These are phyloP conservation scores for Echites panduratus DNA, from an alignment of 257 asterid species.

Conservation along the genomic window DNA sequence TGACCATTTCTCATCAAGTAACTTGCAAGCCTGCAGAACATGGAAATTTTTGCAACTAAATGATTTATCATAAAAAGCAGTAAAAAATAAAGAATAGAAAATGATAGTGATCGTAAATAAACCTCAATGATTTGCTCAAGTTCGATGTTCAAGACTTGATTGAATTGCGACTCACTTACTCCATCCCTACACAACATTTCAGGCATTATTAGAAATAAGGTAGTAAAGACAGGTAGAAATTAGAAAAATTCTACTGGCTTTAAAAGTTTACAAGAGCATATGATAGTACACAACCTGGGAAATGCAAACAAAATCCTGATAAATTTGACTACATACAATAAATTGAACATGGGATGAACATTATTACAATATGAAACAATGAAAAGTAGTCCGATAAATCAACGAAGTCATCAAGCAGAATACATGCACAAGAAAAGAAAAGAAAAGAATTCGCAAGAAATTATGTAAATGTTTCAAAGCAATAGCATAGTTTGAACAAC, in stretches of 20 bases:
- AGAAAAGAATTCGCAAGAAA: no score
- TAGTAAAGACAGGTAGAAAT: background rate
- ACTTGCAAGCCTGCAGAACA: constrained; percentile 54
- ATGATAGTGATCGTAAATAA: background rate
- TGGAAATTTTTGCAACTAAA: background rate
- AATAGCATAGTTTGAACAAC: background rate
- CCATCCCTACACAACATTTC: constrained; percentile 47
- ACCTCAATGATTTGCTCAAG: constrained; percentile 64
- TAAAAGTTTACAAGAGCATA: background rate
- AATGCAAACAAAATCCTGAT: background rate
- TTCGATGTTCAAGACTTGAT: constrained; percentile 61
- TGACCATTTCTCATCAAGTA: constrained; percentile 39
- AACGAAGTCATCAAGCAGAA: background rate
- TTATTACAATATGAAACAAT: background rate
- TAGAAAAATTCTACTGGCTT: background rate
- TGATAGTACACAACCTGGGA: background rate
- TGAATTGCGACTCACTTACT: constrained; percentile 74
- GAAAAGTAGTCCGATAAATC: background rate
- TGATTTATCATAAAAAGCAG: background rate
- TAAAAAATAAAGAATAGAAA: background rate
- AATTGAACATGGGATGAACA: background rate
- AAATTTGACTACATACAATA: background rate
- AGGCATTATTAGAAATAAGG: background rate
- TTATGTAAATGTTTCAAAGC: background rate
- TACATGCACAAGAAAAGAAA: background rate